These are phyloP conservation scores for Lenwebbia sp. DNA, from an alignment of 345 rosid genomes.

Conservation along the genomic window DNA sequence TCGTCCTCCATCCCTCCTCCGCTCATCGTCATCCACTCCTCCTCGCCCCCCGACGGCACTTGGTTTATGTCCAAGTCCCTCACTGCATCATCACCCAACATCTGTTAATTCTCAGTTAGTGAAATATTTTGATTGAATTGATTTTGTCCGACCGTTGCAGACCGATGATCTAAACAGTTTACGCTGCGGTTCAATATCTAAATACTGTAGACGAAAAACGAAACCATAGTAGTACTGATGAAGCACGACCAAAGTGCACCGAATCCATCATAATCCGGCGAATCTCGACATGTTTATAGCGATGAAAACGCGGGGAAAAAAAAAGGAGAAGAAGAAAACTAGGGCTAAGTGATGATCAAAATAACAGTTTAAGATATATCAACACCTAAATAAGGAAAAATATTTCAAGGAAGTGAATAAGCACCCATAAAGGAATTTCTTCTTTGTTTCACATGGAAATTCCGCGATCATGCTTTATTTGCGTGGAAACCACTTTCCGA, in stretches of 20 bases:
- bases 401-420: not conserved
- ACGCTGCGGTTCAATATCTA: not conserved
- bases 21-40: constrained; percentile 25
- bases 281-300: not conserved
- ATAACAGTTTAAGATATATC: not conserved
- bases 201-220: not conserved
- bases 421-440: not conserved
- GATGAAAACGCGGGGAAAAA: not conserved
- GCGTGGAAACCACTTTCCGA: not conserved
- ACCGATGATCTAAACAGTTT: not conserved
- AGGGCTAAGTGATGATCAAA: not conserved
- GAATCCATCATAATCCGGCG: not conserved
- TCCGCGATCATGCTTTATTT: not conserved
- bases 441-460: not conserved
- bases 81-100: constrained; percentile 12
- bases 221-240: not conserved
- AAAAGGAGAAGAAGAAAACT: not conserved
- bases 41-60: constrained; percentile 34
- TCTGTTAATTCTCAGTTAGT: not conserved
- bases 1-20: constrained; percentile 32
- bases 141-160: not conserved
- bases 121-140: not conserved
- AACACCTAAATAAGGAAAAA: not conserved
- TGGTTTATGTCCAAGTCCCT: constrained; percentile 67
- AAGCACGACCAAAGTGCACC: not conserved